Evolutionary conservation across 2,329 filamentous ascomycete species (phyloP), one percentile per base, ranked within the genome.

Genomic region (Aspergillus puulaauensis): DNA sequence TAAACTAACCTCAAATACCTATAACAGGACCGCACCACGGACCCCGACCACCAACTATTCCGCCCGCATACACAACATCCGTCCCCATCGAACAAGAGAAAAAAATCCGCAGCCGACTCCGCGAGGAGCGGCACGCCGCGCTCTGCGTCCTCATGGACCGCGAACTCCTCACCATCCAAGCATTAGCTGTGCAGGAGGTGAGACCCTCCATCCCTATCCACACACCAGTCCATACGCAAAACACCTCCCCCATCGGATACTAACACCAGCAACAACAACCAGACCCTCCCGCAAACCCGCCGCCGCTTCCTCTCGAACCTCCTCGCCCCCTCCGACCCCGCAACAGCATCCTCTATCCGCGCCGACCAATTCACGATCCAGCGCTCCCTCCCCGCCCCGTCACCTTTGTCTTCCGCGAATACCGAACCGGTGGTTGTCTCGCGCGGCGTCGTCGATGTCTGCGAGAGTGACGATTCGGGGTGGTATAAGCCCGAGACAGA

Each of bases 141-240:
- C 66, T 77, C 14, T 70, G 67, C n/a, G 69, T 77, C 8, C 59
- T 77, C 6, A 66, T 67, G 45, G 72, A 77, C 55, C 63, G 66
- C n/a, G 75, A 78, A 55, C 52, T 79, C 3, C 62, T 79, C 2
- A 72, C 75, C 8, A 68, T 73, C 3, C 75, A 79, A 57, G 75
- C 75, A 0, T 54, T 77, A 7, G 71, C 70, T 15, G 73, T 71
- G 19, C 67, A 72, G 19, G 69, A 75, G 63, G 76, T 78, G 61
- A 45, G 67, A 58, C 14, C 7, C 39, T 21, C 33, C n/a, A 4
- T 33, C 17, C 8, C 27, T 19, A 40, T 44, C 33, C 33, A 35
- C 9, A 35, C 23, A 24, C 23, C 23, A 24, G 7, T 24, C 23
- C 5, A 6, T 7, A 24, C 23, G 23, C 23, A 24, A 39, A 21